phyloP scores from a whole-genome alignment of 2,329 filamentous ascomycete species.

The Penicillium sp. region DNA sequence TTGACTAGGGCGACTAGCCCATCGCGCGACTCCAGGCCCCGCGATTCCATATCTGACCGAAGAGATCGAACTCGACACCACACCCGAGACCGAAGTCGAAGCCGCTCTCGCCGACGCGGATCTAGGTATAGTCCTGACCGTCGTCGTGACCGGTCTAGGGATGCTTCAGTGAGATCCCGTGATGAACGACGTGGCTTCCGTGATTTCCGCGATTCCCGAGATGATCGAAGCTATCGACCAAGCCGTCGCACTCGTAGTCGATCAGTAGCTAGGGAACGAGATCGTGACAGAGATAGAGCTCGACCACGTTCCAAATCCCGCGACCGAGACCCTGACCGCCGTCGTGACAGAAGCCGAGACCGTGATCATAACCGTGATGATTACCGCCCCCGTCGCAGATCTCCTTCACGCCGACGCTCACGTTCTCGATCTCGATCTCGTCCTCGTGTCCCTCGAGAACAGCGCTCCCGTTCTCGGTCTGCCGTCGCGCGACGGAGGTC shows the following conservation, averaged over 20 bases:
- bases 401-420: constrained; percentile 21
- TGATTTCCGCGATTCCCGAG: constrained; percentile 34
- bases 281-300: constrained; percentile 16
- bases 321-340: constrained; percentile 24
- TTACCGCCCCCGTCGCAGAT: constrained; percentile 28
- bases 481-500: constrained; percentile 28
- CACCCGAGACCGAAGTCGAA: constrained; percentile 32
- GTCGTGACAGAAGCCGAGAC: constrained; percentile 24
- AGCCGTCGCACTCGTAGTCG: constrained; percentile 37
- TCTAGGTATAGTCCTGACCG: constrained; percentile 34
- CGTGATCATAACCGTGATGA: constrained; percentile 16
- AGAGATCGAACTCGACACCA: constrained; percentile 24
- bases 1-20: constrained; percentile 32
- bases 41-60: constrained; percentile 29
- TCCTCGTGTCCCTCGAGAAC: constrained; percentile 10
- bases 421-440: constrained; percentile 13
- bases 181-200: constrained; percentile 36
- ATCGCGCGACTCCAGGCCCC: constrained; percentile 30
- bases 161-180: constrained; percentile 30
- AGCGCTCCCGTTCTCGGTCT: constrained; percentile 20
- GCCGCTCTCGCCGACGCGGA: constrained; percentile 28
- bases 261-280: constrained; percentile 28
- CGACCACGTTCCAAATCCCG: constrained; percentile 20
- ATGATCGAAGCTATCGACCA: constrained; percentile 36
- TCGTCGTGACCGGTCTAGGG: constrained; percentile 30